Percentiles rank a stretch among this genome's conserved stretches.
phyloP scores from a whole-genome alignment of 768 basidiomycete genomes.

The Cystobasidium onofrii region DNA sequence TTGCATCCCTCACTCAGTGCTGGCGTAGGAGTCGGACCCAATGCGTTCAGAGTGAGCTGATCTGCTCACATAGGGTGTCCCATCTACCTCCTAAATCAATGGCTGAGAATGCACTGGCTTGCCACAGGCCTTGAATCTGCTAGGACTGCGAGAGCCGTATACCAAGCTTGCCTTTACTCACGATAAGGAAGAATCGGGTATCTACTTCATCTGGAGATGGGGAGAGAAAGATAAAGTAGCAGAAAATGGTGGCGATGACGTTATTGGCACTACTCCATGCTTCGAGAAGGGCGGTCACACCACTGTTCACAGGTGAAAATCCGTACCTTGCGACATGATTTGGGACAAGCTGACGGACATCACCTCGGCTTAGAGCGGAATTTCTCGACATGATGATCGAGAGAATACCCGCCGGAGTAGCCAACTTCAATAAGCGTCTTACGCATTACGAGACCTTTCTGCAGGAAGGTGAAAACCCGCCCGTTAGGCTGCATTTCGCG shows the following conservation, averaged over 20 bases:
- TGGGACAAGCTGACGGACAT: neutral
- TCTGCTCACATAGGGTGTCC: too few species aligned
- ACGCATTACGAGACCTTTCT: neutral
- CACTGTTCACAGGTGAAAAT: conserved; percentile 19
- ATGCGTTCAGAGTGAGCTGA: neutral
- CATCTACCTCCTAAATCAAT: too few species aligned
- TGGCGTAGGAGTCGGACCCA: conserved; percentile 8
- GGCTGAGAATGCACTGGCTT: neutral
- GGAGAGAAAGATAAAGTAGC: conserved; percentile 17
- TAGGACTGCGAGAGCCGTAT: conserved; percentile 5
- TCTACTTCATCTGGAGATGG: conserved; percentile 27
- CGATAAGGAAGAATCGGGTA: conserved; percentile 14
- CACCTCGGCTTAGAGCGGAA: neutral
- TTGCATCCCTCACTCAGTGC: neutral
- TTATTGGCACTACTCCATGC: conserved; percentile 13
- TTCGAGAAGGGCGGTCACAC: conserved; percentile 25
- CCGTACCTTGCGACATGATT: neutral
- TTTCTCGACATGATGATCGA: conserved; percentile 21
- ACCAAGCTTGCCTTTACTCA: conserved; percentile 17
- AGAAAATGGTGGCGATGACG: neutral
- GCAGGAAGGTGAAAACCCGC: neutral
- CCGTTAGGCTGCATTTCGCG: conserved; percentile 6
- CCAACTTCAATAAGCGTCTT: conserved; percentile 15
- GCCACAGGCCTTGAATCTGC: conserved; percentile 8
- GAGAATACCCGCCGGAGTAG: neutral